Evolutionary conservation across 2,329 filamentous ascomycete species (phyloP).

Genomic region (Coniochaeta pulveracea): DNA sequence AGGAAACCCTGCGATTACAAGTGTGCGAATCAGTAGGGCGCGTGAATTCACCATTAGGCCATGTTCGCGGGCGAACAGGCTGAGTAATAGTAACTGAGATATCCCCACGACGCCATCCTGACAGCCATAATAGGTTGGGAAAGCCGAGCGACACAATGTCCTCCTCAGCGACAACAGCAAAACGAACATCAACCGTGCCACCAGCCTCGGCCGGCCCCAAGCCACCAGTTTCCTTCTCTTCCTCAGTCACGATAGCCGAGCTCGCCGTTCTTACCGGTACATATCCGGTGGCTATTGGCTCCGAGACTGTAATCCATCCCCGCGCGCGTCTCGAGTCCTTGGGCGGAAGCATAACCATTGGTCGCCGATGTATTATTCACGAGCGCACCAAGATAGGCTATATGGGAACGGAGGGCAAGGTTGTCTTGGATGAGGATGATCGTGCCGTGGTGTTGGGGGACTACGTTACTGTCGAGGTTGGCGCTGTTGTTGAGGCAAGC

Average conservation of each 20-base stretch:
- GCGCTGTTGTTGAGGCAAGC: slow-evolving; percentile 48
- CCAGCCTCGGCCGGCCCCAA: slow-evolving; percentile 43
- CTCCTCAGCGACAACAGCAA: slow-evolving; percentile 18
- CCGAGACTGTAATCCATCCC: slow-evolving; percentile 77
- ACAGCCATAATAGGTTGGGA: too few relatives aligned
- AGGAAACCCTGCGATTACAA: too few relatives aligned
- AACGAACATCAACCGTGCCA: slow-evolving; percentile 46
- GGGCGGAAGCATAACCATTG: slow-evolving; percentile 68
- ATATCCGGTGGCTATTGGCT: slow-evolving; percentile 66
- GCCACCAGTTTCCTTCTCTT: slow-evolving; percentile 50
- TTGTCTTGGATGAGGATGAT: slow-evolving; percentile 9
- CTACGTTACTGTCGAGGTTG: slow-evolving; percentile 51
- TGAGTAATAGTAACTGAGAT: too few relatives aligned
- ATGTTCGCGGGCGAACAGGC: too few relatives aligned
- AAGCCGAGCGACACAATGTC: too few relatives aligned
- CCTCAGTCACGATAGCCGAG: slow-evolving; percentile 49
- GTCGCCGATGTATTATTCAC: slow-evolving; percentile 70
- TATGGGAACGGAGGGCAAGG: slow-evolving; percentile 17
- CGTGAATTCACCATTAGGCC: too few relatives aligned
- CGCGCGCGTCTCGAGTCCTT: slow-evolving; percentile 69
- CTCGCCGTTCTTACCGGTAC: slow-evolving; percentile 55
- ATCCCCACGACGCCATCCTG: too few relatives aligned
- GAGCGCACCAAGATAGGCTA: slow-evolving; percentile 53
- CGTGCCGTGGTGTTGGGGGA: slow-evolving; percentile 47
- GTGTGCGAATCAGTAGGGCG: too few relatives aligned